Evolutionary conservation across 2,329 filamentous ascomycete genomes (phyloP).

Genomic region (Sporothrix schenckii): DNA sequence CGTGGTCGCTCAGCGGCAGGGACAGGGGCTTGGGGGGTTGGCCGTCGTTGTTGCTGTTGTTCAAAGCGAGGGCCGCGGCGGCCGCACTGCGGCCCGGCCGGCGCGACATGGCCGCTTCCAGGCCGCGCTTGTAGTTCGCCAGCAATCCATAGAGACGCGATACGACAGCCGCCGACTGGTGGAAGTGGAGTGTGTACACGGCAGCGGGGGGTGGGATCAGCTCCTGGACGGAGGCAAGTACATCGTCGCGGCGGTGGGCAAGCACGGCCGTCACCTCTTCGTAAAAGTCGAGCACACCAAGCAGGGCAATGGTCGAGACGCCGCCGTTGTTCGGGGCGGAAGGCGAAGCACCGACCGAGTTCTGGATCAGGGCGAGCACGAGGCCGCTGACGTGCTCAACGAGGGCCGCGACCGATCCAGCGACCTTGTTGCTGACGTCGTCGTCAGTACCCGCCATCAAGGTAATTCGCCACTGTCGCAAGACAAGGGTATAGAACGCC

Average conservation of each 20-base stretch:
- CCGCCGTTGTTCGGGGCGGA: neutral
- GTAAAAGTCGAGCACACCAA: slow-evolving; percentile 70
- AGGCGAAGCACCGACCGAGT: slow-evolving; percentile 48
- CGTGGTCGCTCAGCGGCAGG: slow-evolving; percentile 49
- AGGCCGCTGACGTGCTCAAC: slow-evolving; percentile 58
- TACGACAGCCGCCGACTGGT: slow-evolving; percentile 61
- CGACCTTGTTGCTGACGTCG: neutral
- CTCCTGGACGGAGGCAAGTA: slow-evolving; percentile 63
- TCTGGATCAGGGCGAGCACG: slow-evolving; percentile 63
- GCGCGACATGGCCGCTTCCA: slow-evolving; percentile 63
- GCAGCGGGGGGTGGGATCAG: slow-evolving; percentile 68
- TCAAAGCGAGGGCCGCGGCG: neutral
- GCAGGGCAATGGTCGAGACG: slow-evolving; percentile 43
- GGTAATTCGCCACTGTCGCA: slow-evolving; percentile 61
- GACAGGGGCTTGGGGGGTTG: slow-evolving; percentile 12
- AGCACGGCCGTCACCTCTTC: slow-evolving; percentile 62
- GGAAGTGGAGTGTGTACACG: slow-evolving; percentile 73
- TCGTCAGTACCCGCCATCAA: slow-evolving; percentile 47
- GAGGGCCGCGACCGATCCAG: slow-evolving; percentile 47
- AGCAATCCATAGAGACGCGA: slow-evolving; percentile 72
- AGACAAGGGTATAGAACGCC: slow-evolving; percentile 66
- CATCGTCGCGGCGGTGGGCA: slow-evolving; percentile 49
- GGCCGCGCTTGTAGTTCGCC: slow-evolving; percentile 71
- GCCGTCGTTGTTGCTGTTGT: neutral
- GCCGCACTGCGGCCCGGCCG: slow-evolving; percentile 32